phyloP scores from a whole-genome alignment of 179 eudicot genomes.

The Amaranthus tricolor region DNA sequence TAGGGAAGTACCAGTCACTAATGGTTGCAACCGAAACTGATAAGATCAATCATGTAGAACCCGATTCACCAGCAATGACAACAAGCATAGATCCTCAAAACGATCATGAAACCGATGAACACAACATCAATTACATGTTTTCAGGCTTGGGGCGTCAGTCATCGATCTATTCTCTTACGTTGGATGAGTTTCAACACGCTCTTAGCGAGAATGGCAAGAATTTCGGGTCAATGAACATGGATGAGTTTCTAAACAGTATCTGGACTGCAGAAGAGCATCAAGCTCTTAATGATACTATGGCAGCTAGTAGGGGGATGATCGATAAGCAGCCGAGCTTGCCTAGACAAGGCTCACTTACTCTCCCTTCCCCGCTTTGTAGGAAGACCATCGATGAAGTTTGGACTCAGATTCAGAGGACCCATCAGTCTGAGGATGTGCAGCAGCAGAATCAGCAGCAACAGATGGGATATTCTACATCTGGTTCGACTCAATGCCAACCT shows the following conservation, averaged over 20 bases:
- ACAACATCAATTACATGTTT: constrained; percentile 17
- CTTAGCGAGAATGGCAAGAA: constrained; percentile 65
- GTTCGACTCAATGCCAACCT: constrained; percentile 47
- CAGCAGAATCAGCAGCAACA: constrained; percentile 15
- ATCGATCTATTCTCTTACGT: constrained; percentile 71
- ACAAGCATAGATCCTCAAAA: constrained; percentile 7
- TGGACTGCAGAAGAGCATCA: constrained; percentile 93
- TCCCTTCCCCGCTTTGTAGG: constrained; percentile 64
- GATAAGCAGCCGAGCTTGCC: constrained; percentile 55
- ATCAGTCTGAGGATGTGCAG: constrained; percentile 24
- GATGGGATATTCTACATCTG: constrained; percentile 8
- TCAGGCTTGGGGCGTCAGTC: constrained; percentile 56
- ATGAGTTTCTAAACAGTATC: constrained; percentile 83
- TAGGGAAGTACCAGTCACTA: neutral
- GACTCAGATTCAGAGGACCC: constrained; percentile 69
- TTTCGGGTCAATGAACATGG: constrained; percentile 98
- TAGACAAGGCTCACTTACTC: constrained; percentile 69
- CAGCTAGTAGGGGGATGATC: constrained; percentile 20
- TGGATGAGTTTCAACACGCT: constrained; percentile 85
- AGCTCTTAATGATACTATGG: constrained; percentile 28
- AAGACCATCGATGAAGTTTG: constrained; percentile 93
- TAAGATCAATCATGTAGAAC: constrained; percentile 39
- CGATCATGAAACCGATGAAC: constrained; percentile 18
- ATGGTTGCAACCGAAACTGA: constrained; percentile 43
- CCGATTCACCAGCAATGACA: constrained; percentile 29